Conservation (phyloP, 371 early-diverging fungal species). For the Chytridium lagenaria region DNA sequence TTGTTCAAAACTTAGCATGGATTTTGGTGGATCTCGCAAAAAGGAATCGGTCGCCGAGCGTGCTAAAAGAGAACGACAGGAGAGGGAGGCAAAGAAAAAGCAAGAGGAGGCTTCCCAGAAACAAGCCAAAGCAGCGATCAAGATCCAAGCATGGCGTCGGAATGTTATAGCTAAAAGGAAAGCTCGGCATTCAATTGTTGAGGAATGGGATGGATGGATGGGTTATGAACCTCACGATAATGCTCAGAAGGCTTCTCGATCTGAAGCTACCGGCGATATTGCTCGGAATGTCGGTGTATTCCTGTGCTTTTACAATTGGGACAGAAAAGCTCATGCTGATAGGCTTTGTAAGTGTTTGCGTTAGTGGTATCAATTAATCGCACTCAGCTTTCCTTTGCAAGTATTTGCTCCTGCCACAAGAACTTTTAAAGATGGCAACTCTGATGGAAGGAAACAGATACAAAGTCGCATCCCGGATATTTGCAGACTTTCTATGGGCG, state of each 20-base stretch:
- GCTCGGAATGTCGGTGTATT: not conserved
- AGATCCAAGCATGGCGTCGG: constrained; percentile 7
- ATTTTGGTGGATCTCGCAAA: not conserved
- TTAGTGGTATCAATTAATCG: not conserved
- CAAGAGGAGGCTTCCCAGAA: not conserved
- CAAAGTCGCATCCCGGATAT: not conserved
- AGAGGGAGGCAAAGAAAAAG: constrained; percentile 9
- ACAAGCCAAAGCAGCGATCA: not conserved
- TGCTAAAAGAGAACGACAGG: constrained; percentile 8
- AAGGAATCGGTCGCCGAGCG: constrained; percentile 2
- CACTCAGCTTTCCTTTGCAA: constrained; percentile 5
- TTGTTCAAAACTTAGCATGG: not conserved
- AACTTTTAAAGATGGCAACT: not conserved
- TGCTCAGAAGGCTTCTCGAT: not conserved
- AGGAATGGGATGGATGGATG: constrained; percentile 11
- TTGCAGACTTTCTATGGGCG: constrained; percentile 3
- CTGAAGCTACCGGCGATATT: not conserved
- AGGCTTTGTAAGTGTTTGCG: not conserved
- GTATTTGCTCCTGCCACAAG: not conserved
- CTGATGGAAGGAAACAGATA: not conserved
- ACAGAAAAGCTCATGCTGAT: not conserved
- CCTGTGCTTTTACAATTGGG: not conserved
- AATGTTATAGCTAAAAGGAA: not conserved
- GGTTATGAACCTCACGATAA: not conserved
- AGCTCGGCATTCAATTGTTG: not conserved